phyloP scores from a whole-genome alignment of 2,329 filamentous ascomycete species.

The Xylogone sp. region DNA sequence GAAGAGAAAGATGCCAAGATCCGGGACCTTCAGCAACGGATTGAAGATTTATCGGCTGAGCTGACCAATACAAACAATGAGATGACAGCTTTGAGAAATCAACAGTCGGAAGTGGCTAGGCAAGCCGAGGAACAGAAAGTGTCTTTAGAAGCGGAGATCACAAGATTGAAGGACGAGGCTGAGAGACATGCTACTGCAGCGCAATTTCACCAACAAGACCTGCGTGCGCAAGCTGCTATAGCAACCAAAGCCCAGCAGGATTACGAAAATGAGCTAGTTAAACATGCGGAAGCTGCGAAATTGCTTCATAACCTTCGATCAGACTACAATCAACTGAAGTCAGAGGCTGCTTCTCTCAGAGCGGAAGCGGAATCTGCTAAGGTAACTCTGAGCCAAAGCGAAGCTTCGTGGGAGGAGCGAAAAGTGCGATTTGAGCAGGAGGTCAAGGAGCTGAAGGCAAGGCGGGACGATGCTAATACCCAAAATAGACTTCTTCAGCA shows the following conservation, averaged over 20 bases:
- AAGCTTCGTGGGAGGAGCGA: slow-evolving; percentile 84
- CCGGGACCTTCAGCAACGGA: slow-evolving; percentile 74
- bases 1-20: slow-evolving; percentile 77
- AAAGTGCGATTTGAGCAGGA: slow-evolving; percentile 80
- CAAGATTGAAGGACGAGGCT: slow-evolving; percentile 77
- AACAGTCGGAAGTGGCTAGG: slow-evolving; percentile 69
- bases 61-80: slow-evolving; percentile 78
- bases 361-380: slow-evolving; percentile 85
- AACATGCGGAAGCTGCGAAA: slow-evolving; percentile 93
- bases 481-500: slow-evolving; percentile 90
- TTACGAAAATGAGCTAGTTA: slow-evolving; percentile 91
- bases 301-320: slow-evolving; percentile 72
- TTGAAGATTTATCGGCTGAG: slow-evolving; percentile 81
- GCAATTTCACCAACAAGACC: slow-evolving; percentile 83
- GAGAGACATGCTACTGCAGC: slow-evolving; percentile 76
- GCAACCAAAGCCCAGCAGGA: slow-evolving; percentile 90
- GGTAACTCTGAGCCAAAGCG: slow-evolving; percentile 71
- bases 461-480: slow-evolving; percentile 78
- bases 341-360: slow-evolving; percentile 68
- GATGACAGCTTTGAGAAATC: slow-evolving; percentile 73
- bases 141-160: slow-evolving; percentile 73
- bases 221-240: slow-evolving; percentile 91
- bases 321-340: slow-evolving; percentile 79
- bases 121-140: slow-evolving; percentile 79
- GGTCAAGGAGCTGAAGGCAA: slow-evolving; percentile 70